Base-by-base conservation (phyloP, 176 grass and related monocot genomes). In the Triticum urartu region DNA sequence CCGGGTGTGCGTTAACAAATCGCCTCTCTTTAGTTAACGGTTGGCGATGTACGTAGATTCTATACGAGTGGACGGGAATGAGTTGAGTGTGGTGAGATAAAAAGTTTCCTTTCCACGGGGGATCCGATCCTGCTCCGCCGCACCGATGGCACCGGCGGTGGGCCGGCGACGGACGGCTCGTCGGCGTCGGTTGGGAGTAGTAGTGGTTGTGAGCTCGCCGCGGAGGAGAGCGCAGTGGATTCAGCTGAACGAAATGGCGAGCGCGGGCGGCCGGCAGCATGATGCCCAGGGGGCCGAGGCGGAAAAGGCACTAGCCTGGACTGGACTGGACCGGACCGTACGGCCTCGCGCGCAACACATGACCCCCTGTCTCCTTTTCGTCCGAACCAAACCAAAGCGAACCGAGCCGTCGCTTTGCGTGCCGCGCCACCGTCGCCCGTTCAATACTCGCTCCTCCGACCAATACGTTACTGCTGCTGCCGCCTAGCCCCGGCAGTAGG, bases 211-310 rank as follows among this genome's bases (percentile, higher is more conserved):
- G 50, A 54, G 15, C 50, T 54, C 50, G 48, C 48, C 14, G 48
- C 48, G 13, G 48, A 52, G 47, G 1, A 14, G 45, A 50, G 48
- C 14, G 48, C 48, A 52, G 0, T 17, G 48, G 48, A 18, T 54
- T 54, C 50, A 7, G 50, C 15, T 54, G 50, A 54, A 52, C 17
- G 48, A 52, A 54, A 54, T 18, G 50, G 50, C 50, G 14, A 20
- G 17, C 52, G 5, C 54, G 52, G 68, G 34, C 33, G 68, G 36
- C 69, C 81, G 48, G 78, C 83, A 86, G 26, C 88, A 82, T 82
- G 83, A 82, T 77, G 83, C 28, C 65, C 88, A 50, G 12, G 64
- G 12, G 8, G 7, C 40, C 84, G 22, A 3, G 72, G 18, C 0
- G 2, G 2, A 40, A 77, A 48, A 75, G 69, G 68, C 35, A 32